Conservation (phyloP, 192 early-diverging fungal species). For the Physocladia obscura region DNA sequence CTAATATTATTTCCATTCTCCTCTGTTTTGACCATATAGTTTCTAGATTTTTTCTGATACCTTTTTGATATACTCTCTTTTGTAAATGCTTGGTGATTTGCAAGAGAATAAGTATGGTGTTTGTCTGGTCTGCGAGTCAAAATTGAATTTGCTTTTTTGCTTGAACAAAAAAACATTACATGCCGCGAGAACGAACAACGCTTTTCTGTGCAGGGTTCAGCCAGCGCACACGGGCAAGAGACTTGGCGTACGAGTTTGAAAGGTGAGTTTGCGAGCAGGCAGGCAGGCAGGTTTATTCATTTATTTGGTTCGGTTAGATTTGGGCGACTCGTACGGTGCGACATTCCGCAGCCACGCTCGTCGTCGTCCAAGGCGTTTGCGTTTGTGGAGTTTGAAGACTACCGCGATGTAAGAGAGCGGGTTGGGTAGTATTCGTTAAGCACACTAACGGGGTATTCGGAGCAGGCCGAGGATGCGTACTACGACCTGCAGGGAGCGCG, state of each 20-base stretch:
- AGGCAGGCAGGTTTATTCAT: too few relatives aligned
- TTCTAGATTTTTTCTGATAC: too few relatives aligned
- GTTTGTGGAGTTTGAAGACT: slow-evolving; percentile 93
- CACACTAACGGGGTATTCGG: not conserved
- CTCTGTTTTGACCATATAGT: too few relatives aligned
- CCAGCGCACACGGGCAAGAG: slow-evolving; percentile 77
- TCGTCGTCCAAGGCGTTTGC: slow-evolving; percentile 57
- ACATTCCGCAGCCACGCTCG: slow-evolving; percentile 46
- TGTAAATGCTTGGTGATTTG: too few relatives aligned
- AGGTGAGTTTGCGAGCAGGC: slow-evolving; percentile 62
- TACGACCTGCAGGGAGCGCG: slow-evolving; percentile 85
- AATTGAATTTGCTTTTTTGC: too few relatives aligned
- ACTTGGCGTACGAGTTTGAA: slow-evolving; percentile 94
- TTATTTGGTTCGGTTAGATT: slow-evolving; percentile 20
- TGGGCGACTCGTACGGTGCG: slow-evolving; percentile 49
- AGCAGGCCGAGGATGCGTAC: slow-evolving; percentile 77
- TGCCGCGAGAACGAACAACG: slow-evolving; percentile 55
- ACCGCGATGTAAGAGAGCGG: slow-evolving; percentile 71
- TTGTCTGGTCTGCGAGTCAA: too few relatives aligned
- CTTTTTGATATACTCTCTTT: too few relatives aligned
- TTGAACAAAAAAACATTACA: too few relatives aligned
- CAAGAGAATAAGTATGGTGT: too few relatives aligned
- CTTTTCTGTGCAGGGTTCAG: slow-evolving; percentile 83
- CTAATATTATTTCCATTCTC: too few relatives aligned
- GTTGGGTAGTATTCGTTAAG: not conserved